Base-by-base conservation (phyloP, 1,284 basidiomycete species). In the Melampsora medusae region DNA sequence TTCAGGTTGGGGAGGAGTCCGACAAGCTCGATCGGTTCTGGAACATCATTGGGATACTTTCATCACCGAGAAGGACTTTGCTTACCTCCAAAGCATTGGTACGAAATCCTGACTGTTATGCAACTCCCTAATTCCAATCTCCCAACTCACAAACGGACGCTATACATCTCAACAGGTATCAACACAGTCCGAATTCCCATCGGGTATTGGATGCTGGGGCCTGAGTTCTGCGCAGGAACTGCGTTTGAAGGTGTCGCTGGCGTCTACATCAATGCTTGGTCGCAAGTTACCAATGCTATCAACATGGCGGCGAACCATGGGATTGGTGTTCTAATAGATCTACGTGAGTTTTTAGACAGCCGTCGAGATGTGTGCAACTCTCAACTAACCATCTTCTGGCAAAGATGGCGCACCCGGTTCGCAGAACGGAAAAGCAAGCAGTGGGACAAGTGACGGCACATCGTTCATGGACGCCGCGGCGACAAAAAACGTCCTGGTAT, bases 11-110 rank as follows among this genome's bases (percentile, higher is more conserved):
- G 84, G 83, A 7, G 83, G 84, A 25, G 79, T 84, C 10, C 79
- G 80, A 65, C 82, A 81, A 78, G 89, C 90, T 22, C 85, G 86
- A 25, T 81, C 85, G 33, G 82, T 89, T 10, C 85, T 92, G 77
- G 90, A 92, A 82, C 85, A 85, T 62, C 91, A 91, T 82, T 92
- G 91, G 91, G 89, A 90, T 79, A 90, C 89, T 6, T 92, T 89
- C 83, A 88, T 92, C 81, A 88, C 85, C 16, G 86, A 87, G 68
- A 82, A 84, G 0, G 90, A 91, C 81, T 90, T 91, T 79, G 81
- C 78, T 22, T 82, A 81, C 69, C 79, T 84, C 2, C 78, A 80
- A 19, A 79, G 80, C 67, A 81, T 82, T 48, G 82, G 83, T 79
- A 65, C 76, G 64, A 56, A 22, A n/a, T 1, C 19, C 28, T 22